phyloP scores from a whole-genome alignment of 305 asterid genomes.

The Solanum chacoense region DNA sequence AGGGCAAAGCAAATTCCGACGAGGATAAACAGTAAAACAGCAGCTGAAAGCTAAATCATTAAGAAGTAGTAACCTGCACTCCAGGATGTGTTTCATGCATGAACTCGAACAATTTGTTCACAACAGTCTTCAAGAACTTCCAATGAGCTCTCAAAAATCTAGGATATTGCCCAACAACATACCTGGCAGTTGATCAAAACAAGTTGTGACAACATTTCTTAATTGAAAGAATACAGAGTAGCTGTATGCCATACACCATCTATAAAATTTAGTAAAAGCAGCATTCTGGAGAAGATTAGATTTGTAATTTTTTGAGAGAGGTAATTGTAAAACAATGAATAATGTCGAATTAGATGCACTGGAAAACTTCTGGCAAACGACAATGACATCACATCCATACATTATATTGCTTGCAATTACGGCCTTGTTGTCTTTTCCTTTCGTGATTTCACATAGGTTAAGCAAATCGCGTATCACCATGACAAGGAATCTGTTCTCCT shows the following conservation, averaged over 20 bases:
- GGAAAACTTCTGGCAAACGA: neutral
- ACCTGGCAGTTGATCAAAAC: conserved; percentile 44
- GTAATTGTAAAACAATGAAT: neutral
- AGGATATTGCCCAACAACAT: conserved; percentile 99
- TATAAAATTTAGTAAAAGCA: neutral
- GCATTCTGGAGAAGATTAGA: neutral
- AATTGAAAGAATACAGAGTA: neutral
- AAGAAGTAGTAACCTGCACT: conserved; percentile 60
- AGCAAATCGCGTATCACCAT: conserved; percentile 97
- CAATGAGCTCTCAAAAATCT: conserved; percentile 98
- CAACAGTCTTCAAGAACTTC: conserved; percentile 99
- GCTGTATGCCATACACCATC: neutral
- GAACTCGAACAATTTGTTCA: conserved; percentile 95
- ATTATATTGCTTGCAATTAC: conserved; percentile 98
- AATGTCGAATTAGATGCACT: neutral
- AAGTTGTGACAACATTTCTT: neutral
- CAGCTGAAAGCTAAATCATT: neutral
- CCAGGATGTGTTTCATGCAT: conserved; percentile 99
- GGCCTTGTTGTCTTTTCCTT: conserved; percentile 98
- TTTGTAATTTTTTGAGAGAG: neutral
- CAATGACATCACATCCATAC: conserved; percentile 32
- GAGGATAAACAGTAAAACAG: neutral
- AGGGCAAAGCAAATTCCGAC: neutral
- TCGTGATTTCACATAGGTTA: conserved; percentile 94
- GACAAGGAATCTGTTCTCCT: conserved; percentile 96